phyloP scores from a whole-genome alignment of 2,329 filamentous ascomycete species.

The Nemania sp. region DNA sequence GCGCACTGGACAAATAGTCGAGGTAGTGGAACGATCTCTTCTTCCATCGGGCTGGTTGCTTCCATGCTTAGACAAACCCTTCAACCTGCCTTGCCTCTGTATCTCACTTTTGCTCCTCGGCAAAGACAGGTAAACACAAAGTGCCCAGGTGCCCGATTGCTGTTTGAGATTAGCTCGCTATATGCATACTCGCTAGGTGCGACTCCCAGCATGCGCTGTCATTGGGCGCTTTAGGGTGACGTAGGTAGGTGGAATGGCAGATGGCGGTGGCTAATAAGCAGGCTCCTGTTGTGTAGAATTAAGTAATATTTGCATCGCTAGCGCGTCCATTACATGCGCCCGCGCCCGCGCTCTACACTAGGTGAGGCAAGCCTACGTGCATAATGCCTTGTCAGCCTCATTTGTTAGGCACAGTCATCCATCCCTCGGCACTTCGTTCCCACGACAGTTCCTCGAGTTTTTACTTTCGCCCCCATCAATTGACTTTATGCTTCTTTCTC shows the following conservation, averaged over 20 bases:
- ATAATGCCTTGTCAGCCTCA: slow-evolving; percentile 50
- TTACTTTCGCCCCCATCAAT: slow-evolving; percentile 36
- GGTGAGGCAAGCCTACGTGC: slow-evolving; percentile 35
- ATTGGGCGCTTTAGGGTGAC: slow-evolving; percentile 21
- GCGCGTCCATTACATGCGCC: slow-evolving; percentile 34
- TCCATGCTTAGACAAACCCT: not conserved
- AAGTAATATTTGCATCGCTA: not conserved
- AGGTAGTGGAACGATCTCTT: slow-evolving; percentile 3
- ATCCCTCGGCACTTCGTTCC: slow-evolving; percentile 22
- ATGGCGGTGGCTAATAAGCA: slow-evolving; percentile 25
- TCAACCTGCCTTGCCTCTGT: not conserved
- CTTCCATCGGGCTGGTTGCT: not conserved
- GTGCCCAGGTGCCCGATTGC: slow-evolving; percentile 5
- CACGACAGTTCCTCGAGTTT: slow-evolving; percentile 24
- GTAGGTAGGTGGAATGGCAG: slow-evolving; percentile 16
- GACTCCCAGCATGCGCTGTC: slow-evolving; percentile 16
- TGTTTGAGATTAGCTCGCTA: slow-evolving; percentile 3
- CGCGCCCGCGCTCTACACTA: slow-evolving; percentile 36
- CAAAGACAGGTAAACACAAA: not conserved
- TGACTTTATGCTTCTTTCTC: slow-evolving; percentile 30
- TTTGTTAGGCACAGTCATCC: slow-evolving; percentile 41
- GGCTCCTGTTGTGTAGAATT: slow-evolving; percentile 20
- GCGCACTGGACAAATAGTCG: slow-evolving; percentile 3
- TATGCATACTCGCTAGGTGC: slow-evolving; percentile 10
- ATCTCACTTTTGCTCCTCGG: not conserved